These are phyloP conservation scores for Marchantia paleacea DNA, from an alignment of 225 moss, liverwort and hornwort genomes.

Conservation along the genomic window DNA sequence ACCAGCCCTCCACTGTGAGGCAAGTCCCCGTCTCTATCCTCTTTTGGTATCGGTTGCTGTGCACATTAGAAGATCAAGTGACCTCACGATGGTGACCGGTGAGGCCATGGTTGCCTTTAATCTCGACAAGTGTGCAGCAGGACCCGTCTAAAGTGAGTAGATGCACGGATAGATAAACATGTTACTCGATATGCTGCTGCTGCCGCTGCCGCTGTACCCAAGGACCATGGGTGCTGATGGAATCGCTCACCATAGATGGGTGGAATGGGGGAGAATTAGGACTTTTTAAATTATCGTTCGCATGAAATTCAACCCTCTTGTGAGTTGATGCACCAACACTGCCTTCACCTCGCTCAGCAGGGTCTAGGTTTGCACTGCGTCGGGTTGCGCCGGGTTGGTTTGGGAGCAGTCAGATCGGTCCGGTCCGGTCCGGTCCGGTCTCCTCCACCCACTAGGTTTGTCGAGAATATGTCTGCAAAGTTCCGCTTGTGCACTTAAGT, in stretches of 20 bases:
- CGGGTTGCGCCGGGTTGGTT: too few species aligned
- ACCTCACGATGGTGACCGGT: not conserved
- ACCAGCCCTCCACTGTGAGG: too few species aligned
- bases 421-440: not conserved
- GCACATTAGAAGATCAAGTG: not conserved
- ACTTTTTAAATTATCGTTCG: too few species aligned
- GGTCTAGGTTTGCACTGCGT: not conserved
- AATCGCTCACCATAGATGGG: not conserved
- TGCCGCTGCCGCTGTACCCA: not conserved
- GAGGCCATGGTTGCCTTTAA: not conserved
- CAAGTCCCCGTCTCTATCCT: not conserved
- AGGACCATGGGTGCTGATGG: not conserved
- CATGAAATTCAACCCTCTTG: too few species aligned
- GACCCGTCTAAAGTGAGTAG: not conserved
- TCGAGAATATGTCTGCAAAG: not conserved
- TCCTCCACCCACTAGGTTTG: not conserved
- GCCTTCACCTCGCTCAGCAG: too few species aligned
- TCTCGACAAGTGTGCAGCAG: not conserved
- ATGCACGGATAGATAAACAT: not conserved
- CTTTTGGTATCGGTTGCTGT: not conserved
- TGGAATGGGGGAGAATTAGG: not conserved
- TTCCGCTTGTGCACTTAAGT: not conserved
- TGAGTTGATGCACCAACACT: too few species aligned
- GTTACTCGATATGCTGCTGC: not conserved
- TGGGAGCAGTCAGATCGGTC: not conserved